Base-by-base conservation (phyloP, 208 protist species). In the Trypanosoma grayi region DNA sequence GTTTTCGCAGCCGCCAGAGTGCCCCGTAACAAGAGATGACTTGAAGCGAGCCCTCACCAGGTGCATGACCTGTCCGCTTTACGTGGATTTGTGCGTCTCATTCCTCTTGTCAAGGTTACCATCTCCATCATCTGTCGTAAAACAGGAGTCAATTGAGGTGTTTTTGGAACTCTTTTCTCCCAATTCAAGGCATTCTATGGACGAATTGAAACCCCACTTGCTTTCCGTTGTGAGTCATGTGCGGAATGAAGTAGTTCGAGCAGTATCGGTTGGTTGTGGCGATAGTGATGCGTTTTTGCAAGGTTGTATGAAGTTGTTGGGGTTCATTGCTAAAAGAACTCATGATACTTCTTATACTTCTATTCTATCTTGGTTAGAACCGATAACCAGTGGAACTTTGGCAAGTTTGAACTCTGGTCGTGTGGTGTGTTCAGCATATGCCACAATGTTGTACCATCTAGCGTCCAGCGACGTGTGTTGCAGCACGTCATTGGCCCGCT, bases 51-150 rank as follows among this genome's bases (percentile, higher is more conserved):
- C 36, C 30, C 73, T 94, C 20, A 68, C 70, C 22, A 44, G 44
- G 8, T 81, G 72, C 39, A 77, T 94, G 50, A 73, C 66, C 37
- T 47, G 60, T 34, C 54, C 68, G 0, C 50, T 72, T 5, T 87
- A 83, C 61, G 46, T 58, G n/a, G 74, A 89, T 39, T 54, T 60
- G 20, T 87, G 75, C 55, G 45, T 94, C 20, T 71, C 82, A 7
- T 94, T 94, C 65, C 57, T 92, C 16, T 73, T 84, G 11, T 75
- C 70, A 13, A 92, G 89, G 60, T 44, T 92, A 24, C 44, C 75
- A 27, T 89, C 83, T 4, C 85, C 84, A 6, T 92, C 84, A 3
- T 71, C 75, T 43, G 47, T 74, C 41, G 76, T 87, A 9, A 94
- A 92, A 59, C 54, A 79, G 25, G 87, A 94, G 37, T 45, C 69